Conservation (phyloP, 768 basidiomycete species). For the Royoungia palumana region DNA sequence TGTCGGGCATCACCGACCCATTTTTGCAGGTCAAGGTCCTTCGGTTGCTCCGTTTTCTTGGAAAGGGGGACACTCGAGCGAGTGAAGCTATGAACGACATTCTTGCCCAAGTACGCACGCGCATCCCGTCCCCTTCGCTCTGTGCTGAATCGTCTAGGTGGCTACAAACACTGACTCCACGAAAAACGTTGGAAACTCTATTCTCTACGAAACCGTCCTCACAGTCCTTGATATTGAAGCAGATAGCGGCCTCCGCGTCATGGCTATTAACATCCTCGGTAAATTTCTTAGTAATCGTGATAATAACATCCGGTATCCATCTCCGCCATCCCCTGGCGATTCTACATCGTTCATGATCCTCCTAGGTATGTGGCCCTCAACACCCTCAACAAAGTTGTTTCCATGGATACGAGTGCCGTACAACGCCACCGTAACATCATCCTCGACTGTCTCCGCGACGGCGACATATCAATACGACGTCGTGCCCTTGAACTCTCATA, state of each 20-base stretch:
- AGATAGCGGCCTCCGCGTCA: slow-evolving; percentile 90
- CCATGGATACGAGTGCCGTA: slow-evolving; percentile 97
- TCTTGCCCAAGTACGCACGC: slow-evolving; percentile 71
- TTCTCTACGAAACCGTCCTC: slow-evolving; percentile 95
- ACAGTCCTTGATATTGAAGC: slow-evolving; percentile 97
- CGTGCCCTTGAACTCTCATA: slow-evolving; percentile 96
- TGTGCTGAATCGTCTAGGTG: slow-evolving; percentile 49
- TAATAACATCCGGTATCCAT: slow-evolving; percentile 90
- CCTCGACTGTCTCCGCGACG: slow-evolving; percentile 98
- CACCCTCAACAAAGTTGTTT: slow-evolving; percentile 96
- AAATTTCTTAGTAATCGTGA: slow-evolving; percentile 97
- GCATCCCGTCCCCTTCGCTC: background rate
- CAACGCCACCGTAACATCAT: slow-evolving; percentile 98
- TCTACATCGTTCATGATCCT: slow-evolving; percentile 1
- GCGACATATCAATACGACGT: slow-evolving; percentile 96
- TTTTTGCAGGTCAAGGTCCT: slow-evolving; percentile 94
- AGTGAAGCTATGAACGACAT: slow-evolving; percentile 99
- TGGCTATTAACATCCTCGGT: slow-evolving; percentile 99
- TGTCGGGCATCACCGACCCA: slow-evolving; percentile 98
- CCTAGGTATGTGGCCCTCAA: slow-evolving; percentile 93
- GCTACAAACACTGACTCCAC: slow-evolving; percentile 98
- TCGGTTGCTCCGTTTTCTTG: slow-evolving; percentile 83
- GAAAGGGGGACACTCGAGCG: slow-evolving; percentile 77
- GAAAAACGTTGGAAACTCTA: slow-evolving; percentile 98
- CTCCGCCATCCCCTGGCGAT: background rate